A percentile compares a stretch with the other conserved stretches of the same genome.
phyloP scores from a whole-genome alignment of 805 yeast genomes.

The Yarrowia phangngaensis region DNA sequence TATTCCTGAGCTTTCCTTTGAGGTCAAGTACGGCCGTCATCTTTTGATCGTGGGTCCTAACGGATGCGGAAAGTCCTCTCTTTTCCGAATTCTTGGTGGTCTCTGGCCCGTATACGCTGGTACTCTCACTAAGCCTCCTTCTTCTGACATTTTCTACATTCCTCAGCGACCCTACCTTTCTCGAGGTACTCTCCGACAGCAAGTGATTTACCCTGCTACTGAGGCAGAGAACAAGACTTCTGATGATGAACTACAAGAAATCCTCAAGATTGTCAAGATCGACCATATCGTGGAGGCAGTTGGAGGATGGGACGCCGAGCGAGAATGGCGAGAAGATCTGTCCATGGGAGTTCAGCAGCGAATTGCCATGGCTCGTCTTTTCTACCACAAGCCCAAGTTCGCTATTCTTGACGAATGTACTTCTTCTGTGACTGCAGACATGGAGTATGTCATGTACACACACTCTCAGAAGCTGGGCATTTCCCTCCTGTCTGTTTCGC shows the following conservation, averaged over 20 bases:
- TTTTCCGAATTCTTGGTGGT: constrained; percentile 87
- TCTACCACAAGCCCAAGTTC: constrained; percentile 85
- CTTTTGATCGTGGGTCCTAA: constrained; percentile 90
- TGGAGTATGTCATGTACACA: constrained; percentile 84
- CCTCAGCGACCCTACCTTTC: constrained; percentile 91
- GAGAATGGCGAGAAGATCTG: constrained; percentile 86
- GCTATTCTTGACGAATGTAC: constrained; percentile 96
- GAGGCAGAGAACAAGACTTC: constrained; percentile 45
- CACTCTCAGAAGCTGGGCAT: constrained; percentile 77
- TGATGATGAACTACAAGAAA: constrained; percentile 39
- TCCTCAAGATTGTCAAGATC: constrained; percentile 40
- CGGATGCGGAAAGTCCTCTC: constrained; percentile 92
- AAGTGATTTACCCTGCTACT: constrained; percentile 82
- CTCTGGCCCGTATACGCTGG: constrained; percentile 77
- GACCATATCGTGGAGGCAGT: constrained; percentile 39
- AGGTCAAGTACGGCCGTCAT: constrained; percentile 77
- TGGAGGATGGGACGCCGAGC: constrained; percentile 61
- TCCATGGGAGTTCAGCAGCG: constrained; percentile 91
- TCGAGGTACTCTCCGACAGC: constrained; percentile 76
- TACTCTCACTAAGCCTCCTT: constrained; percentile 57
- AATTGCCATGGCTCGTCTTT: constrained; percentile 87
- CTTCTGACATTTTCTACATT: constrained; percentile 71
- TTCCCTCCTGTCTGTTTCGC: constrained; percentile 85
- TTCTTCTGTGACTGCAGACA: constrained; percentile 84
- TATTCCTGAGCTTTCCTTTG: constrained; percentile 61